Evolutionary conservation across 257 asterid genomes (phyloP).

Genomic region (Solanum ahanhuiri): DNA sequence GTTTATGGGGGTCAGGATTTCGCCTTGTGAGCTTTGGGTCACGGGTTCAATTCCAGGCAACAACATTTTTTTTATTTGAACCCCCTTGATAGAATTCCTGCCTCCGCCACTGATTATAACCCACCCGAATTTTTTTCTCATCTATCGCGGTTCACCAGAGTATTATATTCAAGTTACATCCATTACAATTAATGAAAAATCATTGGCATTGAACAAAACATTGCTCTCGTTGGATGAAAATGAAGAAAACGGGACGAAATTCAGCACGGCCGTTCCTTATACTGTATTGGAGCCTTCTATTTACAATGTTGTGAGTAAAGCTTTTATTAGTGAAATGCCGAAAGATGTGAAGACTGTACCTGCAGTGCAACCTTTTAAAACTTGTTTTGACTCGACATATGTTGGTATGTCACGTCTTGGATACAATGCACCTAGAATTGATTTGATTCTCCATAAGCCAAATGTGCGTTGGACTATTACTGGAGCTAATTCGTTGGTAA

Average conservation of each 20-base stretch:
- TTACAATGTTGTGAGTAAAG: not conserved
- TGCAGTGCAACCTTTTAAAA: not conserved
- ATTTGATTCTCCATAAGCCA: not conserved
- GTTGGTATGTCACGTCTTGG: not conserved
- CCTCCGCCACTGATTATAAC: too few relatives aligned
- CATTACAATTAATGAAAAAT: not conserved
- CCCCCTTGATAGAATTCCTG: too few relatives aligned
- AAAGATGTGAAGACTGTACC: not conserved
- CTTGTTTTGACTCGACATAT: not conserved
- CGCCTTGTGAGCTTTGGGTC: too few relatives aligned
- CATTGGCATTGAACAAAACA: not conserved
- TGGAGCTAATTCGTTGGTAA: constrained; percentile 28
- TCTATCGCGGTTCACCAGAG: not conserved
- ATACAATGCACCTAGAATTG: not conserved
- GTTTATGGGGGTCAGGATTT: too few relatives aligned
- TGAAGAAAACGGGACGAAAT: not conserved
- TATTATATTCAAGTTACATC: not conserved
- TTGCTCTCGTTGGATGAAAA: not conserved
- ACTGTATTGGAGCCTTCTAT: not conserved
- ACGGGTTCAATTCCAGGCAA: too few relatives aligned
- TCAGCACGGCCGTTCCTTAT: not conserved
- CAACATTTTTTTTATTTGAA: too few relatives aligned
- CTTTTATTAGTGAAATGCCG: not conserved
- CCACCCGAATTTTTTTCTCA: not conserved
- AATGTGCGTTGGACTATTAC: constrained; percentile 12